Evolutionary conservation across 2,329 filamentous ascomycete genomes (phyloP), one percentile per base, ranked within the genome.

Genomic region (Ophiocordyceps australis): DNA sequence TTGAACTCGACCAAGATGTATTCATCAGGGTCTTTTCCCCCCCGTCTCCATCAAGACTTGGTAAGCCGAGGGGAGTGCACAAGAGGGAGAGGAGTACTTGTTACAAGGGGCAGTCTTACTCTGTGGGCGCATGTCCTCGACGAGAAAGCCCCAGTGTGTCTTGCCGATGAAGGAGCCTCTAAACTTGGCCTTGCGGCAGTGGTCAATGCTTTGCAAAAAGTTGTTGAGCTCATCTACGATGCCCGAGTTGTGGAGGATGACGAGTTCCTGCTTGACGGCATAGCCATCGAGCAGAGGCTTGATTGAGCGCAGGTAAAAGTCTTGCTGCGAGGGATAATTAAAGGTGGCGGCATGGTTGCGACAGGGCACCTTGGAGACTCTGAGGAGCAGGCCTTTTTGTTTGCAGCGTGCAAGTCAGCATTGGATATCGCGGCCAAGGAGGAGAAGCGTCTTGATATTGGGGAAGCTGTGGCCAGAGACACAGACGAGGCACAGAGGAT

Each of bases 1-100:
- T 89, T 89, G 50, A 86, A 76, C 44, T 86, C 77, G 29, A 79
- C 53, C 17, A 77, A 43, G 16, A 46, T 29, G 29, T 37, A 42
- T n/a, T 40, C 37, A 14, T 43, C 37, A 10, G 39, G 30, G 30
- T 47, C 45, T 45, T 27, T 15, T 7, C 4, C 12, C n/a, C 3
- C 14, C 10, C 8, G 21, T 27, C 3, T 23, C 20, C 14, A 14
- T 16, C 10, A 14, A 18, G 15, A n/a, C n/a, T n/a, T n/a, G n/a
- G n/a, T n/a, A n/a, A n/a, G n/a, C n/a, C n/a, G n/a, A n/a, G n/a
- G n/a, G n/a, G n/a, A 19, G 13, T 22, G 11, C 18, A 29, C 8
- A 10, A 26, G n/a, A 29, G 22, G 30, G n/a, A 19, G 19, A 16
- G 18, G 28, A 26, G 20, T 25, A 21, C 16, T 14, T 17, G 23